phyloP scores from a whole-genome alignment of 1,284 basidiomycete genomes.

The Irpex sp. region DNA sequence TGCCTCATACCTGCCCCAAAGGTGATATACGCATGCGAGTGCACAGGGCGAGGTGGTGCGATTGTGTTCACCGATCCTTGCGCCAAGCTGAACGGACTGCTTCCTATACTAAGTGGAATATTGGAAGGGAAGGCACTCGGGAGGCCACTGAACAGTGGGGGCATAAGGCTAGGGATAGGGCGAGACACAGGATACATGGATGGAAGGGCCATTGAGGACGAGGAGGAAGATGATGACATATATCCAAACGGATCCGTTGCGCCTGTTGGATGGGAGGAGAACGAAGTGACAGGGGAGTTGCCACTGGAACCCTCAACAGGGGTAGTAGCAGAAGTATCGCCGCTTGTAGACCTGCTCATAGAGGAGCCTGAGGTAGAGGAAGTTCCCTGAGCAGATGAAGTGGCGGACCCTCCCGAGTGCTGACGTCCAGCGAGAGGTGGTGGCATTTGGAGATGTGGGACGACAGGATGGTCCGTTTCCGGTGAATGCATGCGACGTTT shows the following conservation, averaged over 20 bases:
- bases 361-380: constrained; percentile 1
- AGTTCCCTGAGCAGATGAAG: constrained; percentile 6
- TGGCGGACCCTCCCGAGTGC: constrained; percentile 13
- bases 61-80: background rate
- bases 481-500: constrained; percentile 38
- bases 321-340: constrained; percentile 8
- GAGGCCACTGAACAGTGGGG: background rate
- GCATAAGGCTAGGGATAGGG: background rate
- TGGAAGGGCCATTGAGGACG: background rate
- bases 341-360: constrained; percentile 3
- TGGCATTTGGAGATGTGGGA: constrained; percentile 12
- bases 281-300: background rate
- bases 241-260: constrained; percentile 21
- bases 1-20: constrained; percentile 80
- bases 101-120: background rate
- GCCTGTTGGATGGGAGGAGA: background rate
- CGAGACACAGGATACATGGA: background rate
- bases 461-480: background rate
- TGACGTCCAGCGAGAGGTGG: constrained; percentile 10
- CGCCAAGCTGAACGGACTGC: background rate
- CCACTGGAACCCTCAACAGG: background rate
- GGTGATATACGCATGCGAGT: constrained; percentile 70
- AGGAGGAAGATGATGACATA: constrained; percentile 9
- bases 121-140: constrained; percentile 1
- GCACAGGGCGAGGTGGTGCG: constrained; percentile 42